Base-by-base conservation (phyloP, 1,284 basidiomycete genomes). In the Afroboletus lepidellus region DNA sequence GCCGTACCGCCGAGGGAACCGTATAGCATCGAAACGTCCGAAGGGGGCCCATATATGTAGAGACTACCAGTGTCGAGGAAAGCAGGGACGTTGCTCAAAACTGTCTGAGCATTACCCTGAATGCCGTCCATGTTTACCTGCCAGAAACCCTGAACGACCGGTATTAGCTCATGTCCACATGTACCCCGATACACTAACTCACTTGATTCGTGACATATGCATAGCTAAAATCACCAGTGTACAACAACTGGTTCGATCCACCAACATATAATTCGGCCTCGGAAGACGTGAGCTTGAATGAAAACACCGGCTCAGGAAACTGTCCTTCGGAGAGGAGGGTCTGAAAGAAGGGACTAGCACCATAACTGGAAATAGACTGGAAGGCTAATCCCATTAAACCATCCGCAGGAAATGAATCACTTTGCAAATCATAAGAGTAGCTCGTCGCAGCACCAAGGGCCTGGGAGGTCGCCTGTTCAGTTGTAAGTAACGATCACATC, bases 1-100 rank as follows among this genome's bases (percentile, higher is more conserved):
- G n/a, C n/a, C n/a, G n/a, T n/a, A 11, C 57, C 60, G 7, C 55
- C 53, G 11, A 63, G 34, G 11, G 12, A 5, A 1, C 15, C 21
- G 43, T 53, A 42, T 32, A 64, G 18, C 5, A 7, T 1, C 4
- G 29, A 16, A 9, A 60, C 60, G 1, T 51, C 4, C 8, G 21
- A 51, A 3, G 43, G 8, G 4, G 1, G 0, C 16, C 27, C 76
- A 8, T n/a, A n/a, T n/a, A 78, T 60, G 60, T 84, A 72, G 55
- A 82, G 62, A 41, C 79, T 78, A 39, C 77, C 77, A 4, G 75
- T 75, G 63, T 77, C 73, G 43, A 79, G 72, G 60, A 77, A 65
- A 16, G 70, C 67, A n/a, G 58, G 53, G 33, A 70, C 29, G 12
- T 55, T 49, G 5, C 51, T 57, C 20, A 65, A 54, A 41, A 56